Conservation (phyloP, 345 rosid species). For the Eucalyptus fibrosa region DNA sequence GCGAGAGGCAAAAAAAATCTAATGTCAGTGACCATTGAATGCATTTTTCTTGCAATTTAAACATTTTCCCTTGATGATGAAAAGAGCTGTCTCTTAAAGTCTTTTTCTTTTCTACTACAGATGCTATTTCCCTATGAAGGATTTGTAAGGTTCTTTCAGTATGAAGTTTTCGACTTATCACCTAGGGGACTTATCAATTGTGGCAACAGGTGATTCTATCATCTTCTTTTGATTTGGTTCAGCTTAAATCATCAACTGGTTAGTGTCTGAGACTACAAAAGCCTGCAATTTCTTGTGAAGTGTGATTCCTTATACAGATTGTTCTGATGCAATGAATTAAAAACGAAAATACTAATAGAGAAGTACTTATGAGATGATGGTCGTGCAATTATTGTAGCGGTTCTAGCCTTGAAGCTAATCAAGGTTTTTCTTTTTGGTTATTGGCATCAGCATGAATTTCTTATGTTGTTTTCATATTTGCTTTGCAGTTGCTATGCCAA, state of each 20-base stretch:
- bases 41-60: not conserved
- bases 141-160: conserved; percentile 57
- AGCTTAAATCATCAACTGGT: not conserved
- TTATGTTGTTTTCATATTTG: not conserved
- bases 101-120: conserved; percentile 3
- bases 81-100: not conserved
- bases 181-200: conserved; percentile 84
- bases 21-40: conserved; percentile 14
- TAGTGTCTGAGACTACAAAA: not conserved
- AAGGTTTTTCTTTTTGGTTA: not conserved
- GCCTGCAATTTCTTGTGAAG: not conserved
- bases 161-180: conserved; percentile 41
- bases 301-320: not conserved
- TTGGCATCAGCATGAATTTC: not conserved
- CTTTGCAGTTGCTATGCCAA: conserved; percentile 78
- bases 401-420: not conserved
- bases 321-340: not conserved
- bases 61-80: not conserved
- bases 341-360: not conserved
- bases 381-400: not conserved
- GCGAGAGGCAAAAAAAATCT: conserved; percentile 23
- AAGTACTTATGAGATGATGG: not conserved
- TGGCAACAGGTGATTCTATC: conserved; percentile 54
- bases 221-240: not conserved
- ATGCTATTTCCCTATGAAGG: conserved; percentile 74